Evolutionary conservation across 129 eudicot species (phyloP).

Genomic region (Helianthus annuus): HanXRQr2.0-SUNRISE NC_035449.2:132729961-132730460

Average conservation of each 20-base stretch:
- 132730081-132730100: slow-evolving; percentile 54
- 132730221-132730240: no score
- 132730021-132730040: slow-evolving; percentile 48
- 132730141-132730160: slow-evolving; percentile 60
- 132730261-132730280: no score
- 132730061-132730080: slow-evolving; percentile 61
- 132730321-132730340: no score
- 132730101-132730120: slow-evolving; percentile 56
- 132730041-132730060: slow-evolving; percentile 47
- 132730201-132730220: slow-evolving; percentile 44
- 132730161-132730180: slow-evolving; percentile 38
- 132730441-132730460: neutral
- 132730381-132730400: no score
- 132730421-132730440: neutral
- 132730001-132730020: slow-evolving; percentile 10
- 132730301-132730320: no score
- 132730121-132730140: slow-evolving; percentile 74
- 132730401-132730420: no score
- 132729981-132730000: neutral
- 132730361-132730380: no score
- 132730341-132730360: no score
- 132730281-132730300: no score
- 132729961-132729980: slow-evolving; percentile 16
- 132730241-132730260: no score
- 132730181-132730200: slow-evolving; percentile 77